phyloP scores from a whole-genome alignment of 2,329 filamentous ascomycete genomes.

The Ceratocystis destructans region DNA sequence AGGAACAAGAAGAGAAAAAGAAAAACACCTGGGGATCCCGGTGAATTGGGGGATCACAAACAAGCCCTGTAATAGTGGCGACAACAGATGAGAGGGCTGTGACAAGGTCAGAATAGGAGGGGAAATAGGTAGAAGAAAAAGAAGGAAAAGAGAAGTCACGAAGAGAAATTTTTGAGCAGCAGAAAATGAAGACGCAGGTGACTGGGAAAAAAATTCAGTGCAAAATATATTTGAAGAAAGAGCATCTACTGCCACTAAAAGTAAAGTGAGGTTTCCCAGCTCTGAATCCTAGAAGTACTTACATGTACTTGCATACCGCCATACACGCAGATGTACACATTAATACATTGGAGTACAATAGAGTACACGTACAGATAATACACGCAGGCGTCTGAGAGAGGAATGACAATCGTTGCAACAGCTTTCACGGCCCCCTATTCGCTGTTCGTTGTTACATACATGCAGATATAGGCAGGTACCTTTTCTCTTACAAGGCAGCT shows the following conservation, averaged over 20 bases:
- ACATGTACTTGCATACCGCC: neutral
- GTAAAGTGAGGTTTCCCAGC: neutral
- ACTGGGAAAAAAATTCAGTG: neutral
- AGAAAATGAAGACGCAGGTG: neutral
- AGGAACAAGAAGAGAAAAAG: neutral
- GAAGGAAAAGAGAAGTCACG: neutral
- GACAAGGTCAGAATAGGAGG: neutral
- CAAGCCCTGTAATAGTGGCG: neutral
- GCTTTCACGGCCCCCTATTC: too few relatives aligned
- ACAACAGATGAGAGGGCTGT: neutral
- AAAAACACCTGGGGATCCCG: neutral
- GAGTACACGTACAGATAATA: neutral
- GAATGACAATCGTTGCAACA: neutral
- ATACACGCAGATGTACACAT: neutral
- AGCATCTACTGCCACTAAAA: constrained; percentile 4
- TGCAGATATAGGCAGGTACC: neutral
- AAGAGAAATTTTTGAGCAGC: neutral
- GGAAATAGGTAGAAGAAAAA: neutral
- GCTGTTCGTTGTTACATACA: neutral
- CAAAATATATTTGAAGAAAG: neutral
- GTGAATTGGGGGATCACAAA: neutral
- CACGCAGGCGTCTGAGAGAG: neutral
- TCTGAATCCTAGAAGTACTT: neutral
- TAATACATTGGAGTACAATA: neutral
- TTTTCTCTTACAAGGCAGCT: too few relatives aligned